A percentile compares a stretch with the other conserved stretches of the same genome.
phyloP scores from a whole-genome alignment of 129 eudicot genomes.

The Apium graveolens region DNA sequence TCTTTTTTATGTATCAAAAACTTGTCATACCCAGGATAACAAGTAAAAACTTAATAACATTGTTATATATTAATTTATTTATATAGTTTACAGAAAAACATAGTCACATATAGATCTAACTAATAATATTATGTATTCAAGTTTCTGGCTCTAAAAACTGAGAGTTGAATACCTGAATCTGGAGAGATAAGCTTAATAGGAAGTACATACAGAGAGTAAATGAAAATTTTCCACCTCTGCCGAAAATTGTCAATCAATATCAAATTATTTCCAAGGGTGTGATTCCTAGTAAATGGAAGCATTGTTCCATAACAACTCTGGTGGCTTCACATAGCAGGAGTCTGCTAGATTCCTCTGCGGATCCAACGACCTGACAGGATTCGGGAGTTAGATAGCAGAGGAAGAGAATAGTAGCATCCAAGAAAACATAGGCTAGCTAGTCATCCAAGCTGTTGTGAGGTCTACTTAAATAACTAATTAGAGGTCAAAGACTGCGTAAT shows the following conservation, averaged over 20 bases:
- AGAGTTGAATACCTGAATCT: background rate
- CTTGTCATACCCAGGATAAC: no score
- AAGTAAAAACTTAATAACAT: no score
- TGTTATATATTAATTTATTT: no score
- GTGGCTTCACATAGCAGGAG: slow-evolving; percentile 89
- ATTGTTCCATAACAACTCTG: slow-evolving; percentile 78
- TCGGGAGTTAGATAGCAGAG: background rate
- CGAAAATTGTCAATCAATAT: background rate
- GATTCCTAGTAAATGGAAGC: slow-evolving; percentile 77
- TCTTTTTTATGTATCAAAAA: no score
- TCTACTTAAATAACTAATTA: background rate
- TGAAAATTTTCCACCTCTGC: background rate
- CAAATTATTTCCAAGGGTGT: slow-evolving; percentile 73
- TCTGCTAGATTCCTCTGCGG: slow-evolving; percentile 76
- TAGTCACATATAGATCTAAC: no score
- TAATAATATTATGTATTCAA: no score
- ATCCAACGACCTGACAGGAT: slow-evolving; percentile 64
- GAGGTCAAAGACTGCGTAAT: background rate
- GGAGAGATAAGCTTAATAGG: background rate
- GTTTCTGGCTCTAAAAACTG: no score
- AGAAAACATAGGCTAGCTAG: background rate
- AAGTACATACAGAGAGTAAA: background rate
- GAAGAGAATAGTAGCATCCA: background rate
- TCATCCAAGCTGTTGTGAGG: background rate
- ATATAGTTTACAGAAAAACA: no score